A percentile compares a stretch with the other conserved stretches of the same genome.
These are phyloP conservation scores for Didymella arachidicola DNA, from an alignment of 2,329 filamentous ascomycete genomes.

Conservation along the genomic window DNA sequence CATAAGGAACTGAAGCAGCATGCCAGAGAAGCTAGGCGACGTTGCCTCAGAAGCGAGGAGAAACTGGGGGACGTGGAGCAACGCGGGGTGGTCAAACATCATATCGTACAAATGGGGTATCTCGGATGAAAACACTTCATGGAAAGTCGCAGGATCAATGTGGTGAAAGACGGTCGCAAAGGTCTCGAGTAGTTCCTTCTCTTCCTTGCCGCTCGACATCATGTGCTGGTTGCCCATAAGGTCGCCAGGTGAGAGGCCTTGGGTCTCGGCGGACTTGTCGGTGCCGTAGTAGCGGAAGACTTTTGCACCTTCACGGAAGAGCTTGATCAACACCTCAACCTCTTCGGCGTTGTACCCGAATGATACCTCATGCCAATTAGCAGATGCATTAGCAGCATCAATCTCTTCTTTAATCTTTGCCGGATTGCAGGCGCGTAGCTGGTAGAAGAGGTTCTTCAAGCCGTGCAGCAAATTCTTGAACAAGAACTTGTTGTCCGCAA, in stretches of 20 bases:
- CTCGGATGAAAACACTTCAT: constrained; percentile 97
- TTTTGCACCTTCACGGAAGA: constrained; percentile 94
- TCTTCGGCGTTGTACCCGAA: constrained; percentile 98
- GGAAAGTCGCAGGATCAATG: constrained; percentile 96
- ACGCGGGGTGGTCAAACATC: constrained; percentile 94
- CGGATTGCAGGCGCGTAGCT: constrained; percentile 88
- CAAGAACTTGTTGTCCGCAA: constrained; percentile 95
- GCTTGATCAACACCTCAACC: constrained; percentile 92
- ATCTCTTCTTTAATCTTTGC: constrained; percentile 63
- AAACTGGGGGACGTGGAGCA: constrained; percentile 96
- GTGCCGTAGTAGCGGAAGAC: constrained; percentile 98
- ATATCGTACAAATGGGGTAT: constrained; percentile 97
- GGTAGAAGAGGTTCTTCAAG: constrained; percentile 95
- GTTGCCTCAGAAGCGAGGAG: constrained; percentile 99
- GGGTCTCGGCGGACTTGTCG: constrained; percentile 78
- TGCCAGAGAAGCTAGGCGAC: constrained; percentile 95
- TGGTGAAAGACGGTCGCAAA: constrained; percentile 99
- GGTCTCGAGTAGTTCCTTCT: constrained; percentile 95
- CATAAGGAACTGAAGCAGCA: constrained; percentile 98
- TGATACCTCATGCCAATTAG: constrained; percentile 94
- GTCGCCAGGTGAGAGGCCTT: constrained; percentile 83
- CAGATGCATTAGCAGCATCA: constrained; percentile 78
- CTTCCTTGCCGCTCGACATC: constrained; percentile 91
- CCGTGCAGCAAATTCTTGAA: constrained; percentile 97
- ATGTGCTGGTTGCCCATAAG: constrained; percentile 96